Base-by-base conservation (phyloP, 495 filamentous ascomycete genomes). In the Hypoxylon crocopeplum region DNA sequence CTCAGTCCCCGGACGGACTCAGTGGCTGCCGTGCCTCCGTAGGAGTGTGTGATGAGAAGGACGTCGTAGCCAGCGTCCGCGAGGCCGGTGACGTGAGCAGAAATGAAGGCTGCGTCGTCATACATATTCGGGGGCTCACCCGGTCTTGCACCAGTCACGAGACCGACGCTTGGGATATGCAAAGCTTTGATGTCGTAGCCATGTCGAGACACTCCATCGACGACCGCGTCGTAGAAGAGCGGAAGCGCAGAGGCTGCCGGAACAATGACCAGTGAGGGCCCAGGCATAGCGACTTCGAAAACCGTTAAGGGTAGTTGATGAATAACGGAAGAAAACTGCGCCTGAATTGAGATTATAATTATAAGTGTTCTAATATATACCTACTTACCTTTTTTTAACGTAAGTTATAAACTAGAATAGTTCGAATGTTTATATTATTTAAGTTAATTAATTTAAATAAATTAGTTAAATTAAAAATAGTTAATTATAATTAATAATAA, bases 211-310 rank as follows among this genome's bases (percentile, higher is more conserved):
- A 75, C 44, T 10, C 52, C 47, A 12, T 48, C 33, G 19, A 67
- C 44, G 17, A 73, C 52, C 6, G 37, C 40, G 8, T 60, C 47
- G 55, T 72, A 77, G 46, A 60, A 39, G 7, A 45, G 24, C 21
- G 63, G 57, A 10, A 52, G 51, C 13, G 45, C 56, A 55, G 73
- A 77, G 20, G 73, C 67, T 33, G 72, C 72, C 6, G 73, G 67
- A 22, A 74, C 58, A 10, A 75, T 64, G 29, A 72, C 30, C 30
- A 75, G 66, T 21, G 66, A 56, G 0, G 20, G 52, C n/a, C n/a
- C n/a, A 24, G 40, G 13, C 52, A 56, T 56, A 16, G 2, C 48
- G 40, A 39, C 40, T 46, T 46, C 36, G 36, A 17, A 33, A 21
- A 22, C 29, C 42, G 21, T 19, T 15, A 11, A 21, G 12, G 22